Evolutionary conservation across 768 basidiomycete species (phyloP).

Genomic region (Boletus fagicola): DNA sequence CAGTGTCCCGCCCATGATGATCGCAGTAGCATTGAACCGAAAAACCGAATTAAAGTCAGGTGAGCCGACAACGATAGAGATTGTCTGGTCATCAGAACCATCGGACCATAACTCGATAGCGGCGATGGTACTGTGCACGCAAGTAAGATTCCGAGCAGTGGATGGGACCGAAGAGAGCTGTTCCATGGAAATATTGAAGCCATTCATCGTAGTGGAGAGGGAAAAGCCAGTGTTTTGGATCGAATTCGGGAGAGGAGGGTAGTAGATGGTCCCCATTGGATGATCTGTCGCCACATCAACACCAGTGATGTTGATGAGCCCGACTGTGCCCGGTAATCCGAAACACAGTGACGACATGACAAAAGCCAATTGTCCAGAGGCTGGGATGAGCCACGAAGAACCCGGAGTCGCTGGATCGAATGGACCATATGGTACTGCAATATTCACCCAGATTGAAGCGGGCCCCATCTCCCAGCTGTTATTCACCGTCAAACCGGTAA

Average conservation of each 20-base stretch:
- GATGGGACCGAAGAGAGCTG: constrained; percentile 10
- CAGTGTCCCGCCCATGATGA: constrained; percentile 9
- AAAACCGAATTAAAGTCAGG: not conserved
- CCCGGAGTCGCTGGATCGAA: not conserved
- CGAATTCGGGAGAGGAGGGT: constrained; percentile 8
- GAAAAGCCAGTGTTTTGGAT: not conserved
- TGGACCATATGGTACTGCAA: constrained; percentile 1
- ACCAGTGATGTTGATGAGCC: constrained; percentile 10
- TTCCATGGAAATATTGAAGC: constrained; percentile 18
- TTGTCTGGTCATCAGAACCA: constrained; percentile 6
- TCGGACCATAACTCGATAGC: constrained; percentile 1
- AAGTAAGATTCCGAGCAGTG: constrained; percentile 10
- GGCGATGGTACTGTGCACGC: not conserved
- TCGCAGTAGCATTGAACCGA: constrained; percentile 11
- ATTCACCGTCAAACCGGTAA: constrained; percentile 11
- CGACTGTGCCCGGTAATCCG: not conserved
- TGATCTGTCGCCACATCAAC: not conserved
- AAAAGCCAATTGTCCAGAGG: constrained; percentile 1
- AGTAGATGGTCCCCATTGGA: constrained; percentile 5
- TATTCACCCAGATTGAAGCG: rapidly evolving
- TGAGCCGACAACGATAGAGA: constrained; percentile 1
- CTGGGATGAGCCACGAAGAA: not conserved
- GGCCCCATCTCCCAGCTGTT: constrained; percentile 5
- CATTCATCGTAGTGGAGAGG: constrained; percentile 9
- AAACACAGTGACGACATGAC: constrained; percentile 6